A percentile compares a stretch with the other conserved stretches of the same genome.
Conservation (phyloP, 108 stramenopile species). For the Skeletonema menzelii region DNA sequence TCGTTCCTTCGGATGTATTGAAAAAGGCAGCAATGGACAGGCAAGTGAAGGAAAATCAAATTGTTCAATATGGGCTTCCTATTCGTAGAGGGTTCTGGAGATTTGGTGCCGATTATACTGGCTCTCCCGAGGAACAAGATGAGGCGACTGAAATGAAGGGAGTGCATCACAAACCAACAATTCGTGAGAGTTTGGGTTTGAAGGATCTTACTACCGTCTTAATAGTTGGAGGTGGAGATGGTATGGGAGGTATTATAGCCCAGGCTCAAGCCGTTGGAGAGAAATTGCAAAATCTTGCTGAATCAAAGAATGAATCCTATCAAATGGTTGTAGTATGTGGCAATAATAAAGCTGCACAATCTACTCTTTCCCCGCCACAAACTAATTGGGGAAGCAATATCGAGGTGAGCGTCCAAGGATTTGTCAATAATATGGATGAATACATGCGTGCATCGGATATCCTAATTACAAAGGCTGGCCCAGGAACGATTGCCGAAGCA, state of each 20-base stretch:
- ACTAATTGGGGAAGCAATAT: slow-evolving; percentile 55
- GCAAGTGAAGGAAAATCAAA: slow-evolving; percentile 58
- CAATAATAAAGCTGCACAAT: slow-evolving; percentile 78
- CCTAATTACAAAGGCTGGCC: slow-evolving; percentile 91
- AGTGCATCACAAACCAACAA: slow-evolving; percentile 43
- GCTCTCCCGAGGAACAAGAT: slow-evolving; percentile 13
- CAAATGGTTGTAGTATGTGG: slow-evolving; percentile 97
- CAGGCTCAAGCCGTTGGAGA: slow-evolving; percentile 77
- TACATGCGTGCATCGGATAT: slow-evolving; percentile 92
- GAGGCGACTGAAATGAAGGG: slow-evolving; percentile 35
- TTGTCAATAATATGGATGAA: slow-evolving; percentile 96
- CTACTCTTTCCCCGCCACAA: slow-evolving; percentile 36
- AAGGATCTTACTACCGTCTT: slow-evolving; percentile 77
- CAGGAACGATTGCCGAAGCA: slow-evolving; percentile 97
- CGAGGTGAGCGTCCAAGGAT: slow-evolving; percentile 75
- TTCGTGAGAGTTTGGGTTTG: slow-evolving; percentile 67
- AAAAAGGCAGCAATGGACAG: slow-evolving; percentile 60
- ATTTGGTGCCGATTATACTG: slow-evolving; percentile 39
- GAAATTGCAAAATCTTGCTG: slow-evolving; percentile 49
- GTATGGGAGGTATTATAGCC: slow-evolving; percentile 89
- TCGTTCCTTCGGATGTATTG: slow-evolving; percentile 88
- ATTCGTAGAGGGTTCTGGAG: slow-evolving; percentile 94
- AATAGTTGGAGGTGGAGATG: slow-evolving; percentile 96
- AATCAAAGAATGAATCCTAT: slow-evolving; percentile 23
- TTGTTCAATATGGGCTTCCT: slow-evolving; percentile 91